Evolutionary conservation across 495 filamentous ascomycete species (phyloP).

Genomic region (Talaromyces stipitatus): DNA sequence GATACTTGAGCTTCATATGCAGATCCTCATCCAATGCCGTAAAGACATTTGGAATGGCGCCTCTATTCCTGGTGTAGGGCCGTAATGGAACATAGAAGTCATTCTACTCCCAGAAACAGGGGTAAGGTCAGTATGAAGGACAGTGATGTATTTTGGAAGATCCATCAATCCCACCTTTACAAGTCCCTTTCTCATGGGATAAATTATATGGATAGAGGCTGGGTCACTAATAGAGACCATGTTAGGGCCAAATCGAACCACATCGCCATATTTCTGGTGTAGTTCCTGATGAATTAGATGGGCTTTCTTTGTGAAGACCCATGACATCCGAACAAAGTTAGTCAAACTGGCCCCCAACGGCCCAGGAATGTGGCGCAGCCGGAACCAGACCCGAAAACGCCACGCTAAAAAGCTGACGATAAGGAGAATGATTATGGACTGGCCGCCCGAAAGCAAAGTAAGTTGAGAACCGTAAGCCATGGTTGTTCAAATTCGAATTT

Average conservation of each 20-base stretch:
- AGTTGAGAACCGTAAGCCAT: too few relatives aligned
- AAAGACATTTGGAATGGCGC: conserved; percentile 22
- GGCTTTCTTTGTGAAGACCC: conserved; percentile 18
- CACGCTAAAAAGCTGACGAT: too few relatives aligned
- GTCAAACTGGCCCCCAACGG: conserved; percentile 31
- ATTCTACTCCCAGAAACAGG: neutral
- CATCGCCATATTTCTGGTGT: conserved; percentile 42
- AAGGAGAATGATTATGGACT: too few relatives aligned
- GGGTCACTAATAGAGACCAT: conserved; percentile 42
- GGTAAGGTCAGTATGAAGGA: too few relatives aligned
- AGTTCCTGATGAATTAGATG: conserved; percentile 24
- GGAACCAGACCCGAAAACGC: neutral
- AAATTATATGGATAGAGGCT: conserved; percentile 32
- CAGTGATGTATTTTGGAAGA: too few relatives aligned
- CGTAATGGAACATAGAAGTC: conserved; percentile 25
- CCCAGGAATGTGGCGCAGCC: conserved; percentile 34
- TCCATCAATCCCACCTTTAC: too few relatives aligned
- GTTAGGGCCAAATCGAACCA: conserved; percentile 51
- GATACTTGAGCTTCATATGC: conserved; percentile 30
- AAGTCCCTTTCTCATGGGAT: conserved; percentile 12
- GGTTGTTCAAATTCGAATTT: too few relatives aligned
- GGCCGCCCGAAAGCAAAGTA: too few relatives aligned
- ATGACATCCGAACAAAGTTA: conserved; percentile 21
- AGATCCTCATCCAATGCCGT: conserved; percentile 30
- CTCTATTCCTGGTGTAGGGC: conserved; percentile 11